Evolutionary conservation across 805 yeast genomes (phyloP).

Genomic region (Wickerhamiella galacta): DNA sequence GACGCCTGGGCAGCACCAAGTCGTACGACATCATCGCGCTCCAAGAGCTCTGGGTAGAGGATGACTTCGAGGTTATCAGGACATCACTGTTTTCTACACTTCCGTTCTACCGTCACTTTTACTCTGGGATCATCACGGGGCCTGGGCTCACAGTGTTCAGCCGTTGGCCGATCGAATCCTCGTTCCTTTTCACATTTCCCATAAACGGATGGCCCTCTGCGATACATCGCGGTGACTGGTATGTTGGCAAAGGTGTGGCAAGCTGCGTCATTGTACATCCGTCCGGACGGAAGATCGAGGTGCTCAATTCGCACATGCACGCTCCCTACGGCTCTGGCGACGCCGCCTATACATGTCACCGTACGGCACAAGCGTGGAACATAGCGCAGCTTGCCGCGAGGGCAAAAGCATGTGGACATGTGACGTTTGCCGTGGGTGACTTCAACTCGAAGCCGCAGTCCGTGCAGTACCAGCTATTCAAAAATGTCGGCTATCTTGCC

Average conservation of each 20-base stretch:
- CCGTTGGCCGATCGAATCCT: constrained; percentile 61
- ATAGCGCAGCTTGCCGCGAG: constrained; percentile 48
- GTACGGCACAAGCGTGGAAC: constrained; percentile 96
- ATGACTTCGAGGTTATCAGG: constrained; percentile 60
- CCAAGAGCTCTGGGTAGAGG: constrained; percentile 87
- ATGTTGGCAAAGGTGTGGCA: constrained; percentile 80
- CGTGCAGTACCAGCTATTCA: constrained; percentile 59
- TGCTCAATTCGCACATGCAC: constrained; percentile 89
- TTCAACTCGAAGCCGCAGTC: constrained; percentile 80
- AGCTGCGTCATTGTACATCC: constrained; percentile 49
- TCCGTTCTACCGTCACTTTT: constrained; percentile 55
- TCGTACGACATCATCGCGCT: constrained; percentile 69
- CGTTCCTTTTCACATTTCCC: constrained; percentile 72
- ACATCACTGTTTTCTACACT: constrained; percentile 28
- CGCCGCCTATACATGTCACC: constrained; percentile 75
- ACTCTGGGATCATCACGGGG: constrained; percentile 75
- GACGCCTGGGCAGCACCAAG: constrained; percentile 28
- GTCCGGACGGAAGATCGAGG: constrained; percentile 37
- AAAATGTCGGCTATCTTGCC: constrained; percentile 44
- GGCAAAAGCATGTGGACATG: constrained; percentile 57
- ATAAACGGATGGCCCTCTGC: constrained; percentile 92
- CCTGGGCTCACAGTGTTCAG: constrained; percentile 85
- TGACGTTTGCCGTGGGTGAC: constrained; percentile 84
- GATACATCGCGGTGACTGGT: constrained; percentile 91
- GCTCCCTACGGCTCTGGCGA: constrained; percentile 90